Evolutionary conservation across 1,284 basidiomycete species (phyloP).

Genomic region (Austroboletus novae-zelandiae): DNA sequence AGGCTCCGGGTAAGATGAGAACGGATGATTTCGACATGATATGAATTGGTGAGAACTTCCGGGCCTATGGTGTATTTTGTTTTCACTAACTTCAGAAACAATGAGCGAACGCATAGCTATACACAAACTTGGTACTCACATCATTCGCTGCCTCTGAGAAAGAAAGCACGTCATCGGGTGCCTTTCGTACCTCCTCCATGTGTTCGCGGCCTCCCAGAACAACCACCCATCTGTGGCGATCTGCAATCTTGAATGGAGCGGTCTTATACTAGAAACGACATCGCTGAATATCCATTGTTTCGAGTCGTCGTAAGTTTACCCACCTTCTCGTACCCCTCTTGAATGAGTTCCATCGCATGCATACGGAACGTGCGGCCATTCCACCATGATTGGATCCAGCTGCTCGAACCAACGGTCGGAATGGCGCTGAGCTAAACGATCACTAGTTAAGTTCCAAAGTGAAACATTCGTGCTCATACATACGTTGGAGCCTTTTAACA

Average conservation of each 20-base stretch:
- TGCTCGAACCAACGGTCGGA: slow-evolving; percentile 15
- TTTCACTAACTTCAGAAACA: slow-evolving; percentile 16
- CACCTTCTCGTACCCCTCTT: slow-evolving; percentile 22
- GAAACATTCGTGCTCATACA: neutral
- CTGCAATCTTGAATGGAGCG: slow-evolving; percentile 40
- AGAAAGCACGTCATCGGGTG: slow-evolving; percentile 39
- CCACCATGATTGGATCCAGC: slow-evolving; percentile 19
- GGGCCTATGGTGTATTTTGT: slow-evolving; percentile 28
- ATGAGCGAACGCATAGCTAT: too few relatives aligned
- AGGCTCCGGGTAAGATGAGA: slow-evolving; percentile 34
- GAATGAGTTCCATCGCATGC: slow-evolving; percentile 9
- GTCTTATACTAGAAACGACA: slow-evolving; percentile 30
- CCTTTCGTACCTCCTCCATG: slow-evolving; percentile 42
- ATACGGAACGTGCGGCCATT: slow-evolving; percentile 9
- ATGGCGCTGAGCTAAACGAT: neutral
- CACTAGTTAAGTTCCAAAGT: neutral
- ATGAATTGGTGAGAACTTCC: slow-evolving; percentile 22
- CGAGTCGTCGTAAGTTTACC: neutral
- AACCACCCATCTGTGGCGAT: slow-evolving; percentile 33
- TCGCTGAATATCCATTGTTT: neutral
- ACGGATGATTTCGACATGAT: slow-evolving; percentile 27
- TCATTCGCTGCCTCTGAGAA: slow-evolving; percentile 31
- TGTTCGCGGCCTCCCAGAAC: slow-evolving; percentile 17
- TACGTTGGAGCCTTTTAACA: neutral
- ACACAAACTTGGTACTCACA: too few relatives aligned